Evolutionary conservation across 2,329 filamentous ascomycete species (phyloP).

Genomic region (Fusarium sp.): DNA sequence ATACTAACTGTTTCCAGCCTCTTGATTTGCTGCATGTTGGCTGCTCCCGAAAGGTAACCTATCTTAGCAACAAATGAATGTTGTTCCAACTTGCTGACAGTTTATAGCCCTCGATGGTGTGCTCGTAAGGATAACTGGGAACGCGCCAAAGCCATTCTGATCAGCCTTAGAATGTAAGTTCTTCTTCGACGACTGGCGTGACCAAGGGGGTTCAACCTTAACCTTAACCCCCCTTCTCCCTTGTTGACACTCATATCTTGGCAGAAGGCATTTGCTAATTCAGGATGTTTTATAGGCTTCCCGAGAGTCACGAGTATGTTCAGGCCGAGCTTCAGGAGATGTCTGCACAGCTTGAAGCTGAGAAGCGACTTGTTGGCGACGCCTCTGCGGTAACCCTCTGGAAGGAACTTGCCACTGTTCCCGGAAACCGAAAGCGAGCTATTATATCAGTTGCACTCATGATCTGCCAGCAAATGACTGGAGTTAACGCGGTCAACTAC

Average conservation of each 20-base stretch:
- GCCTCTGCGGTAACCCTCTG: constrained; percentile 68
- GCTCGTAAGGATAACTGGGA: constrained; percentile 78
- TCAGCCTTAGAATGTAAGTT: constrained; percentile 60
- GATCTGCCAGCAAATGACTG: constrained; percentile 73
- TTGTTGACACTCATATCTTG: too few relatives aligned
- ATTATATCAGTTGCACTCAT: constrained; percentile 71
- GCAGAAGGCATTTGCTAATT: constrained; percentile 7
- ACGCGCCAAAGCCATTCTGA: constrained; percentile 67
- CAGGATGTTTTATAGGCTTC: constrained; percentile 56
- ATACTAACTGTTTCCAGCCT: constrained; percentile 51
- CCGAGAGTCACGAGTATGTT: constrained; percentile 66
- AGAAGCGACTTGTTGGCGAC: constrained; percentile 69
- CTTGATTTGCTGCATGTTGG: constrained; percentile 70
- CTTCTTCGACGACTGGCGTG: too few relatives aligned
- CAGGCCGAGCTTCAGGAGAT: constrained; percentile 73
- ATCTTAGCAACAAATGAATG: neutral
- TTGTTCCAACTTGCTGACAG: constrained; percentile 14
- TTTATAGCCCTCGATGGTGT: constrained; percentile 73
- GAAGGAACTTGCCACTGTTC: constrained; percentile 73
- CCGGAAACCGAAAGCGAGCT: constrained; percentile 73
- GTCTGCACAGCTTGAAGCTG: constrained; percentile 71
- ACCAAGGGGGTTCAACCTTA: too few relatives aligned
- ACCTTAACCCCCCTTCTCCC: too few relatives aligned
- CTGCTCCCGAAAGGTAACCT: constrained; percentile 65
- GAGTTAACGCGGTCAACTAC: constrained; percentile 68